These are phyloP conservation scores for Penicillium sp. DNA, from an alignment of 2,329 filamentous ascomycete species.

Conservation along the genomic window DNA sequence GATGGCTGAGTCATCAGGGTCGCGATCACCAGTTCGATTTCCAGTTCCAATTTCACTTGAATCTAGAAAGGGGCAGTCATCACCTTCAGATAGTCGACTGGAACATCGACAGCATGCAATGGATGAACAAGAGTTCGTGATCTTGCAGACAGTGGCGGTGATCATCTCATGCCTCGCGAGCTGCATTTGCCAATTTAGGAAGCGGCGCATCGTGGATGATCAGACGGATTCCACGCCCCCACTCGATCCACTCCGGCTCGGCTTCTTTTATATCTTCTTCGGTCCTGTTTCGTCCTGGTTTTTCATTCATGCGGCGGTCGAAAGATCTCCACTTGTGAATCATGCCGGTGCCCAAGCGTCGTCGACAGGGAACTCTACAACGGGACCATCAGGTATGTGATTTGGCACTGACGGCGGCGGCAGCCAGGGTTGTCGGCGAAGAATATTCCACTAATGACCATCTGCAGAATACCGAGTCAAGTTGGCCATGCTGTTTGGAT, in stretches of 20 bases:
- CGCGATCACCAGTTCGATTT: too few species aligned
- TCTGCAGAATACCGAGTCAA: conserved; percentile 4
- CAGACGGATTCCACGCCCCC: background rate
- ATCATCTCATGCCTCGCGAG: background rate
- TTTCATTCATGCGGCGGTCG: background rate
- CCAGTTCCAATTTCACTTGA: too few species aligned
- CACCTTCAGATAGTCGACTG: too few species aligned
- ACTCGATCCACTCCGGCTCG: background rate
- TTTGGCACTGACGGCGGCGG: background rate
- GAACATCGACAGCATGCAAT: too few species aligned
- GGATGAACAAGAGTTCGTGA: too few species aligned
- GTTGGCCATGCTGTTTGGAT: conserved; percentile 10
- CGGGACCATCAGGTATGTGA: background rate
- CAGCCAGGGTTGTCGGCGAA: too few species aligned
- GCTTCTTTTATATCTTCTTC: background rate
- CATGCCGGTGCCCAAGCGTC: conserved; percentile 9
- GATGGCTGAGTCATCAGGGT: too few species aligned
- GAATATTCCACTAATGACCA: background rate
- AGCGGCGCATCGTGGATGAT: background rate
- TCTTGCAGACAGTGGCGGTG: too few species aligned
- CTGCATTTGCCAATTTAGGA: conserved; percentile 14
- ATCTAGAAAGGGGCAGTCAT: too few species aligned
- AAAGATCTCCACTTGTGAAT: too few species aligned
- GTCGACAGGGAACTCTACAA: conserved; percentile 4
- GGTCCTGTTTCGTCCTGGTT: background rate